Evolutionary conservation across 2,329 filamentous ascomycete species (phyloP), one percentile per base, ranked within the genome.

Genomic region (Aspergillus tanneri): DNA sequence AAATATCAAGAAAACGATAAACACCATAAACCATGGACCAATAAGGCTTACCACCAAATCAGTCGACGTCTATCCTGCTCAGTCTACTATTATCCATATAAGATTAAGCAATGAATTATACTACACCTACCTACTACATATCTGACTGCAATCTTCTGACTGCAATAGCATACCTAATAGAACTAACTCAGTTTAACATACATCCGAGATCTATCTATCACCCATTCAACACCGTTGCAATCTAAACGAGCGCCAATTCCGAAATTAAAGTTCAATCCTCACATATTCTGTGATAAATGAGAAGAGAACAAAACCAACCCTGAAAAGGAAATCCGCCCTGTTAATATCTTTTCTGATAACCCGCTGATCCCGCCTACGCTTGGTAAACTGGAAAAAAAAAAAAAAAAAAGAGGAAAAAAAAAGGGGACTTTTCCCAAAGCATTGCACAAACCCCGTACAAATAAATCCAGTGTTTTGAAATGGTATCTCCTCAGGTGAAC

Each of bases 361-460:
- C 40, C 49, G 48, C 53, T 56, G 42, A 50, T 50, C 54, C 53
- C 53, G 47, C 54, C 49, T 50, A 41, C 53, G 60, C 58, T 58
- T 58, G 43, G 52, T 45, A 49, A 48, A 52, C 44, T 40, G 41
- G 37, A 44, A 40, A 38, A 45, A 19, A 44, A 7, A 38, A 46
- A 39, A 24, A 38, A 50, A n/a, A 54, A 43, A 46, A 46, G 23
- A 40, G 21, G 40, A 30, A 46, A 48, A 43, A 52, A 47, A 46
- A 40, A 34, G 21, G 5, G 8, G 18, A 40, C 44, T 52, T 50
- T 53, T 50, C 35, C 45, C 48, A 19, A 43, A 46, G 24, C 38
- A 46, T 34, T 43, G 32, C 45, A 51, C 38, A 47, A 54, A 47
- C 47, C 50, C 51, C 35, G 46, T 49, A 35, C 34, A 53, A 49